Percentiles rank a stretch among this genome's conserved stretches.
Evolutionary conservation across 768 basidiomycete genomes (phyloP).

Genomic region (Pisolithus orientalis): DNA sequence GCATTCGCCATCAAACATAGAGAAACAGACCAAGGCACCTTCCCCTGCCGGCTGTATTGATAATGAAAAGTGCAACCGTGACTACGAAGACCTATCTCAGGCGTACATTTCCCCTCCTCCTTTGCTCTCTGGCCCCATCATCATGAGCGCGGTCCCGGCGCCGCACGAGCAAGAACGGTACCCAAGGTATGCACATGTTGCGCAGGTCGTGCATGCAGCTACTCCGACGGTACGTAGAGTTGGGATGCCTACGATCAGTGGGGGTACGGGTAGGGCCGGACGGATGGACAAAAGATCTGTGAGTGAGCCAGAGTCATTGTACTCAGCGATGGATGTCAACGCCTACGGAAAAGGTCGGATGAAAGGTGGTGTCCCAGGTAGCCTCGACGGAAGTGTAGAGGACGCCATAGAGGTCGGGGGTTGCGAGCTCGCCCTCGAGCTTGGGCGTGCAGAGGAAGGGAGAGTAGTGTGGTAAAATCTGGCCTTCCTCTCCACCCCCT

Average conservation of each 20-base stretch:
- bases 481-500: not conserved
- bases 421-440: slow-evolving; percentile 23
- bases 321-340: not conserved
- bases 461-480: slow-evolving; percentile 23
- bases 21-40: slow-evolving; percentile 3
- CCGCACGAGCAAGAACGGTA: slow-evolving; percentile 16
- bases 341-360: slow-evolving; percentile 5
- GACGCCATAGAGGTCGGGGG: slow-evolving; percentile 20
- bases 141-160: slow-evolving; percentile 10
- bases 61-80: not conserved
- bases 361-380: slow-evolving; percentile 7
- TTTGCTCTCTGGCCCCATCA: slow-evolving; percentile 23
- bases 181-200: slow-evolving; percentile 25
- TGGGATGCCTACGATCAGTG: no score
- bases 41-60: not conserved
- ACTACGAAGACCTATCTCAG: slow-evolving; percentile 24
- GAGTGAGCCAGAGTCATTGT: not conserved
- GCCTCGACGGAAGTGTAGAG: slow-evolving; percentile 14
- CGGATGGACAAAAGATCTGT: not conserved
- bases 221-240: not conserved
- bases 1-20: slow-evolving; percentile 6
- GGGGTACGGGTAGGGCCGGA: not conserved
- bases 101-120: slow-evolving; percentile 20
- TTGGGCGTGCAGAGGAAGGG: slow-evolving; percentile 27
- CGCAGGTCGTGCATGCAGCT: slow-evolving; percentile 10